Evolutionary conservation across 2,329 filamentous ascomycete species (phyloP).

Genomic region (Curvularia spicifera): DNA sequence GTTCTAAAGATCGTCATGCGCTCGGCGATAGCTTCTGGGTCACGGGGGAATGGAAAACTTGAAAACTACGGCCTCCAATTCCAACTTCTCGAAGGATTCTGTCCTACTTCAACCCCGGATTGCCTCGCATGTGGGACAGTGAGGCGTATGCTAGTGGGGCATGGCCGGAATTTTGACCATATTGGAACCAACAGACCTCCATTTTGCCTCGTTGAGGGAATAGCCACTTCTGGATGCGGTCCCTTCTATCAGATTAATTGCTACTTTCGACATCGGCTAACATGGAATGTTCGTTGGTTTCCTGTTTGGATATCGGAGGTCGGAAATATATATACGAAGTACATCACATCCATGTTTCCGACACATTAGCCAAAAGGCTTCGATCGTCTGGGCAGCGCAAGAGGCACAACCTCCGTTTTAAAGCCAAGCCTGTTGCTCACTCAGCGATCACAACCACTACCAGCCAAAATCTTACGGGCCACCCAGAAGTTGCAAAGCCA

Average conservation of each 20-base stretch:
- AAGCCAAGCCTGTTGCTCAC: neutral
- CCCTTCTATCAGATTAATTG: slow-evolving; percentile 14
- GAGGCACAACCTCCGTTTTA: neutral
- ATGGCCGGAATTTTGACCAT: slow-evolving; percentile 20
- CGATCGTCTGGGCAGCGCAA: neutral
- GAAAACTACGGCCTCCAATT: slow-evolving; percentile 6
- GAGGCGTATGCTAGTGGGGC: slow-evolving; percentile 37
- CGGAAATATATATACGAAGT: neutral
- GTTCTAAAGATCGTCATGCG: neutral
- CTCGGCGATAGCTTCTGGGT: neutral
- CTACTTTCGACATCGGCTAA: slow-evolving; percentile 14
- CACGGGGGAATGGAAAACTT: neutral
- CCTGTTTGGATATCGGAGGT: slow-evolving; percentile 4
- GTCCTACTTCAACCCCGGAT: slow-evolving; percentile 22
- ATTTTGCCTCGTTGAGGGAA: slow-evolving; percentile 13
- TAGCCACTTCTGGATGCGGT: slow-evolving; percentile 4
- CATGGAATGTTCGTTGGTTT: neutral
- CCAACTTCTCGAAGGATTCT: slow-evolving; percentile 18
- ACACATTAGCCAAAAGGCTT: neutral
- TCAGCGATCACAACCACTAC: neutral
- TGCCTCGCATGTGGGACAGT: slow-evolving; percentile 35
- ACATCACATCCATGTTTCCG: neutral
- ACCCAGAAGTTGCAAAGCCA: neutral
- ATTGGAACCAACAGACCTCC: slow-evolving; percentile 12
- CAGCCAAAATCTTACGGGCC: neutral